Conservation (phyloP, 176 grass and related monocot species). For the Eleusine indica region DNA sequence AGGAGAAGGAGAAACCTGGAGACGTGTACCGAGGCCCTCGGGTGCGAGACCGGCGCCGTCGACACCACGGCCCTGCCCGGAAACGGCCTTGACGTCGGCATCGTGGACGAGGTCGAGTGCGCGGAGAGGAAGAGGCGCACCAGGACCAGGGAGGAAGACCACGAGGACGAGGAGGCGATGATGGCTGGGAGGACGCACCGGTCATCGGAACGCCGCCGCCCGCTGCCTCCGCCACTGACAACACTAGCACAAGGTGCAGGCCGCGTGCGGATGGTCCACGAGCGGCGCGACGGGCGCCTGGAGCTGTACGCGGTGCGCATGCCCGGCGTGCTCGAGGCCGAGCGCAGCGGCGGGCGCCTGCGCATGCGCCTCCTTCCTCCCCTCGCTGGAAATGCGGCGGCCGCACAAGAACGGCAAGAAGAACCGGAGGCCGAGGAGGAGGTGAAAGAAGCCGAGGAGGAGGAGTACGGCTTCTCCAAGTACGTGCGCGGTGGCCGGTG, state of each 20-base stretch:
- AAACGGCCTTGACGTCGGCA: neutral
- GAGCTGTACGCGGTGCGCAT: constrained; percentile 52
- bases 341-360: constrained; percentile 69
- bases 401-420: constrained; percentile 11
- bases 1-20: constrained; percentile 56
- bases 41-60: constrained; percentile 72
- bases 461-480: constrained; percentile 26
- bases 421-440: neutral
- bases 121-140: constrained; percentile 34
- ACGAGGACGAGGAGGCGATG: neutral
- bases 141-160: constrained; percentile 13
- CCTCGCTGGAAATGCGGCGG: constrained; percentile 2
- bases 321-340: constrained; percentile 49
- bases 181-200: neutral
- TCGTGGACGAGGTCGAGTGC: neutral
- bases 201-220: neutral
- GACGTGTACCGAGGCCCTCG: constrained; percentile 74
- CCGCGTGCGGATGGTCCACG: constrained; percentile 48
- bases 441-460: neutral
- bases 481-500: constrained; percentile 50
- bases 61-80: constrained; percentile 8
- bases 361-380: constrained; percentile 47
- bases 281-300: constrained; percentile 64
- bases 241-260: constrained; percentile 32
- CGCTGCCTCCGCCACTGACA: constrained; percentile 65